phyloP scores from a whole-genome alignment of 139 green algal genomes.

The Yamagishiella unicocca region DNA sequence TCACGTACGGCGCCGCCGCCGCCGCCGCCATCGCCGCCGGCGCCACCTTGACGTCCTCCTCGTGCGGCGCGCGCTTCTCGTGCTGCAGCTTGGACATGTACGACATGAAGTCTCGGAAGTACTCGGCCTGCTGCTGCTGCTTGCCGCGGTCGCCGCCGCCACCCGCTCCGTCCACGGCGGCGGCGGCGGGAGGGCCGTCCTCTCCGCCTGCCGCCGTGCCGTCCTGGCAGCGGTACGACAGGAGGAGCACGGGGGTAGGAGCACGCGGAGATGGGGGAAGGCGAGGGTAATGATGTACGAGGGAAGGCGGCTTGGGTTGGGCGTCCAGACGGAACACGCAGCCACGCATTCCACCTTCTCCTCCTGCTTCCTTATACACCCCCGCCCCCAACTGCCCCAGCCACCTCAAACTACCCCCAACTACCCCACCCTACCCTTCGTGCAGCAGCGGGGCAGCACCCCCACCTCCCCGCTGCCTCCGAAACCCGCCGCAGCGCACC shows the following conservation, averaged over 20 bases:
- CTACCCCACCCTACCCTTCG: neutral
- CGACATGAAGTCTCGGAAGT: constrained; percentile 35
- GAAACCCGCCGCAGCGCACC: too few relatives aligned
- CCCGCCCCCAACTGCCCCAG: neutral
- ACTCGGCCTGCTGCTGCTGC: constrained; percentile 28
- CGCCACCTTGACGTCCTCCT: neutral
- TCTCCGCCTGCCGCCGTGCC: neutral
- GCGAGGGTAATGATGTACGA: neutral
- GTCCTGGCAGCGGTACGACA: neutral
- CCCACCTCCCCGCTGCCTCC: too few relatives aligned
- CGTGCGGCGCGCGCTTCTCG: constrained; percentile 7
- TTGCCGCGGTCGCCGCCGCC: neutral
- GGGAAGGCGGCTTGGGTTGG: too few relatives aligned
- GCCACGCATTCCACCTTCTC: too few relatives aligned
- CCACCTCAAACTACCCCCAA: neutral
- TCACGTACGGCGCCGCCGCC: neutral
- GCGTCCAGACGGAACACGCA: too few relatives aligned
- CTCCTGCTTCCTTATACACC: neutral
- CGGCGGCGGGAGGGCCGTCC: neutral
- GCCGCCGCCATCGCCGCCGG: neutral
- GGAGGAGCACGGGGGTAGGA: neutral
- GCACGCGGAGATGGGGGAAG: neutral
- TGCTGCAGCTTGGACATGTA: constrained; percentile 18
- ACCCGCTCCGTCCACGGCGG: neutral
- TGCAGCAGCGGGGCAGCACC: too few relatives aligned